phyloP scores from a whole-genome alignment of 2,329 filamentous ascomycete species.

The Epichloe sp. region DNA sequence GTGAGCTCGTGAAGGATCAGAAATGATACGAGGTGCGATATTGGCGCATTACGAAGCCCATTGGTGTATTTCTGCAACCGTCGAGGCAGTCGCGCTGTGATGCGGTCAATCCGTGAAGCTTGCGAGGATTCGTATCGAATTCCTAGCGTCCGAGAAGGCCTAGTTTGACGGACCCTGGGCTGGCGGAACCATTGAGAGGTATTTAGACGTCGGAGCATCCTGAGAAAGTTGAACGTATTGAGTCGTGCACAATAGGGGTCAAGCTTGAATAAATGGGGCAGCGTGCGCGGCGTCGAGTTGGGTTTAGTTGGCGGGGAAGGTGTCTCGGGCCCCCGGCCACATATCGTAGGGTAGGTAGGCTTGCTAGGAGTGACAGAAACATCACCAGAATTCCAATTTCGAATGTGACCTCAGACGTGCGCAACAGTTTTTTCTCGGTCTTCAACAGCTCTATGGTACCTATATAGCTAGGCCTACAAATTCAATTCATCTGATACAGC shows the following conservation, averaged over 20 bases:
- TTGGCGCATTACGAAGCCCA: slow-evolving; percentile 60
- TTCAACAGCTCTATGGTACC: too few species aligned
- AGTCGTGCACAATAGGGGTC: neutral
- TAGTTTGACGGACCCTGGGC: slow-evolving; percentile 6
- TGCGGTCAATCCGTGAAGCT: slow-evolving; percentile 26
- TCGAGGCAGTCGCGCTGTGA: slow-evolving; percentile 44
- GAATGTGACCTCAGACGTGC: too few species aligned
- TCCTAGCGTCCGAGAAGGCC: slow-evolving; percentile 3
- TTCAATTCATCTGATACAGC: too few species aligned
- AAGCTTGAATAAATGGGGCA: too few species aligned
- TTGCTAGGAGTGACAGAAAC: too few species aligned
- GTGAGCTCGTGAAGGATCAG: slow-evolving; percentile 86
- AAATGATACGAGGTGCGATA: slow-evolving; percentile 76
- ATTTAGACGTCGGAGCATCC: slow-evolving; percentile 15
- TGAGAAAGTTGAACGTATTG: neutral
- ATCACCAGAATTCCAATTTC: too few species aligned
- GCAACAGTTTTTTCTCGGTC: too few species aligned
- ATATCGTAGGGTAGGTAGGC: too few species aligned
- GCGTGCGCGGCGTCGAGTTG: too few species aligned
- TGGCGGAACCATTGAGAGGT: slow-evolving; percentile 12
- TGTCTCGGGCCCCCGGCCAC: too few species aligned
- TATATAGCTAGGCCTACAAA: too few species aligned
- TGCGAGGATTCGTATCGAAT: slow-evolving; percentile 16
- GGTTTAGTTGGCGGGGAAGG: too few species aligned
- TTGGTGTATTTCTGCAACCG: slow-evolving; percentile 57